Evolutionary conservation across 208 protist species (phyloP).

Genomic region (Trypanosomatidae sp.): DNA sequence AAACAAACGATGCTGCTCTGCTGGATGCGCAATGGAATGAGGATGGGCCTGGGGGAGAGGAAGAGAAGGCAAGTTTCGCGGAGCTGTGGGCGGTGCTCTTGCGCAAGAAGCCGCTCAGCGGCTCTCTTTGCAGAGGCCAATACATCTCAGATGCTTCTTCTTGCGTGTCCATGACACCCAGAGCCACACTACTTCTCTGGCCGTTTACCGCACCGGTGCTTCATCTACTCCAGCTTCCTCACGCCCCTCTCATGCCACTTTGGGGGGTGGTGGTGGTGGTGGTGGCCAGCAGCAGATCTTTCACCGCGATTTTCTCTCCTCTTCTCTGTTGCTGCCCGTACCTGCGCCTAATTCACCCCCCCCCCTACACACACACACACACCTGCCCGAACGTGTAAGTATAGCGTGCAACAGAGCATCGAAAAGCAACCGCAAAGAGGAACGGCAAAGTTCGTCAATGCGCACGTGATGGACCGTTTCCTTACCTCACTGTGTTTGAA

Average conservation of each 20-base stretch:
- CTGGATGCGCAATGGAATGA: neutral
- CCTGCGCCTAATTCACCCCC: neutral
- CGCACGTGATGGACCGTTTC: constrained; percentile 38
- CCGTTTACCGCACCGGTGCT: neutral
- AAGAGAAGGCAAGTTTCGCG: neutral
- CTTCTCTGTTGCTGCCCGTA: neutral
- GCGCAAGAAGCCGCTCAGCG: neutral
- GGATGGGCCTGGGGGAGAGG: neutral
- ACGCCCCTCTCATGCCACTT: neutral
- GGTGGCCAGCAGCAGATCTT: neutral
- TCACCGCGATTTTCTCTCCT: neutral
- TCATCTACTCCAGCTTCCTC: neutral
- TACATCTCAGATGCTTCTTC: neutral
- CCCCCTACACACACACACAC: neutral
- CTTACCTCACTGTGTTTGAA: constrained; percentile 46
- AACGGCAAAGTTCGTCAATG: neutral
- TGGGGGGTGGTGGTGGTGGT: neutral
- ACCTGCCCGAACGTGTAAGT: neutral
- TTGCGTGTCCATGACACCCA: neutral
- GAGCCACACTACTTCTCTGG: neutral
- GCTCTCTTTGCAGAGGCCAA: neutral
- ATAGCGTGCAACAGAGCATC: neutral
- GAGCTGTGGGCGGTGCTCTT: neutral
- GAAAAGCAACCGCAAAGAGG: neutral
- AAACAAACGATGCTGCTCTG: neutral